These are phyloP conservation scores for Phlyctochytrium bullatum DNA, from an alignment of 192 early-diverging fungal species.

Conservation along the genomic window DNA sequence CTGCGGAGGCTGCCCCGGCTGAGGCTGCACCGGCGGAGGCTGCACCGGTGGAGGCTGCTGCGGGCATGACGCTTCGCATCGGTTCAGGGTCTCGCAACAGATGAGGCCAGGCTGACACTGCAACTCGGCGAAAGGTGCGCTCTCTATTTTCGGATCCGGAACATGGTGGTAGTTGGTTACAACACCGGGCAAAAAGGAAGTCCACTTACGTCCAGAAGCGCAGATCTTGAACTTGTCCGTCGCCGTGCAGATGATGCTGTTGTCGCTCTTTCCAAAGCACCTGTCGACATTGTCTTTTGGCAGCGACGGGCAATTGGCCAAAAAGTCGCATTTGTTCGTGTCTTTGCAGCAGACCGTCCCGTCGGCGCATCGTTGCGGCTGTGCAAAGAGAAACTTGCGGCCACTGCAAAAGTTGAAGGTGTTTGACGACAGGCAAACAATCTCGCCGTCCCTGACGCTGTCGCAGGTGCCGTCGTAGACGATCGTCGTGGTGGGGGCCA, in stretches of 20 bases:
- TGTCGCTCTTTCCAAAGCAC: not conserved
- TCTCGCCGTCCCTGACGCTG: no score
- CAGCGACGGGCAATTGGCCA: not conserved
- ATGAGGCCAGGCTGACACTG: not conserved
- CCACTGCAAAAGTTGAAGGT: no score
- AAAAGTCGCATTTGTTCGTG: not conserved
- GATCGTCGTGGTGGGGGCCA: no score
- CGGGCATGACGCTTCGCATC: no score
- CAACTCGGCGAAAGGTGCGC: not conserved
- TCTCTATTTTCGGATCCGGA: not conserved
- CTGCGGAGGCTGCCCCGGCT: no score
- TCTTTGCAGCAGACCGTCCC: not conserved
- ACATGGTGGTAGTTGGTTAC: not conserved
- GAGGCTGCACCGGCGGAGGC: not conserved
- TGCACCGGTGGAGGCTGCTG: no score
- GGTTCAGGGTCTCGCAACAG: slow-evolving; percentile 3
- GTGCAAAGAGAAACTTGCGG: no score
- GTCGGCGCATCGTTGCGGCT: not conserved
- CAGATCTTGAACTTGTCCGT: not conserved
- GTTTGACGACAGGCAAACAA: no score
- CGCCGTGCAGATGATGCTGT: not conserved
- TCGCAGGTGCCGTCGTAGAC: no score
- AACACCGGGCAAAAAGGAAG: not conserved
- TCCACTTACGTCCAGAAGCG: slow-evolving; percentile 4
- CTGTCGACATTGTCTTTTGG: not conserved